phyloP scores from a whole-genome alignment of 805 yeast genomes.

The Grigorovia humatica region DNA sequence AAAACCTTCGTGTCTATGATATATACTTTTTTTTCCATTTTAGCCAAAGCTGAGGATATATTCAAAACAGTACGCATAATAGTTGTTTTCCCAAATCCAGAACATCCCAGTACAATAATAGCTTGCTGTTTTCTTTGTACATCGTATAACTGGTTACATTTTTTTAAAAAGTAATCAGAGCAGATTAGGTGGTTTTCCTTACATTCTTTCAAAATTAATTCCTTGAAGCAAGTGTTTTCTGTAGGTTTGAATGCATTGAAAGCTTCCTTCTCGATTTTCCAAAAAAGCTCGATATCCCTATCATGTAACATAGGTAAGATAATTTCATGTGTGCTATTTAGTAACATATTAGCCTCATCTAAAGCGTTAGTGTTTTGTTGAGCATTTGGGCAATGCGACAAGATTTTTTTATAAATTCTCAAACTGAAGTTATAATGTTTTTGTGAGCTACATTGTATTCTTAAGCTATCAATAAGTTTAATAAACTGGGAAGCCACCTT shows the following conservation, averaged over 20 bases:
- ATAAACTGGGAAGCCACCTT: constrained; percentile 41
- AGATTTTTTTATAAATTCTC: constrained; percentile 62
- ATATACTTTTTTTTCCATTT: constrained; percentile 22
- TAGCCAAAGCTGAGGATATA: constrained; percentile 33
- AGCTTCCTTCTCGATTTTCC: background rate
- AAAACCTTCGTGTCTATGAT: constrained; percentile 69
- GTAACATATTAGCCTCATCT: background rate
- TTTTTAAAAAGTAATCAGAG: constrained; percentile 38
- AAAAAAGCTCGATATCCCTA: constrained; percentile 39
- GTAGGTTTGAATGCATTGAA: background rate
- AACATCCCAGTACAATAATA: constrained; percentile 63
- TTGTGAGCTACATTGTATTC: constrained; percentile 38
- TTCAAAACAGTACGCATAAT: constrained; percentile 40
- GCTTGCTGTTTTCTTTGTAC: constrained; percentile 64
- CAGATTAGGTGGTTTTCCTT: constrained; percentile 24
- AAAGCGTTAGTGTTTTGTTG: constrained; percentile 20
- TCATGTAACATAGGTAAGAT: constrained; percentile 57
- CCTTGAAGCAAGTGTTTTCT: constrained; percentile 7
- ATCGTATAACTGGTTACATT: constrained; percentile 51
- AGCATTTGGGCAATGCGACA: constrained; percentile 47
- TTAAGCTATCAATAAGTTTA: constrained; percentile 41
- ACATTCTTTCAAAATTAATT: constrained; percentile 25
- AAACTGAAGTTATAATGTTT: constrained; percentile 86
- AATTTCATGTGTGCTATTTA: constrained; percentile 14
- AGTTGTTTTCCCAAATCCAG: constrained; percentile 68